Evolutionary conservation across 1,284 basidiomycete species (phyloP).

Genomic region (Boletus smithii): DNA sequence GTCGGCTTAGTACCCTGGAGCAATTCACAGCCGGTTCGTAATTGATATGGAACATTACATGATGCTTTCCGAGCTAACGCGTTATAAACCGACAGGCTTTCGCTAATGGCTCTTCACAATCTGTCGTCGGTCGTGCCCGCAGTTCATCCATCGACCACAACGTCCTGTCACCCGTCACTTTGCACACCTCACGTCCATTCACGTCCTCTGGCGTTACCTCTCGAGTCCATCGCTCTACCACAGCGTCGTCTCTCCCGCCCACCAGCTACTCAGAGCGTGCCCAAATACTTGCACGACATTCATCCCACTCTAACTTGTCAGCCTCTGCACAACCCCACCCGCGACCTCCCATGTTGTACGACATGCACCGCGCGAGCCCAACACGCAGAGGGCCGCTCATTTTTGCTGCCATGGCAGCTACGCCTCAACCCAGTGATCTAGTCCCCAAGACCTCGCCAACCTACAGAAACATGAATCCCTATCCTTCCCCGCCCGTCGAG

Average conservation of each 20-base stretch:
- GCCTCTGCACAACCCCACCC: background rate
- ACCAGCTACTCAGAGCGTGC: constrained; percentile 23
- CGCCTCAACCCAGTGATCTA: background rate
- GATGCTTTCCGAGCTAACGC: constrained; percentile 14
- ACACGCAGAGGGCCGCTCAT: constrained; percentile 41
- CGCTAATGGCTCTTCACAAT: constrained; percentile 2
- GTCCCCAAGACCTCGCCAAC: too few species aligned
- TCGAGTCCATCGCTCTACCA: constrained; percentile 7
- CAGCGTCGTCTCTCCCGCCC: constrained; percentile 12
- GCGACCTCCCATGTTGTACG: constrained; percentile 20
- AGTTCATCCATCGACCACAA: constrained; percentile 1
- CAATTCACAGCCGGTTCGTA: constrained; percentile 22
- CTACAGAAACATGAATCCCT: constrained; percentile 8
- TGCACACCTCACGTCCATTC: constrained; percentile 10
- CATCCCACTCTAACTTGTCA: constrained; percentile 10
- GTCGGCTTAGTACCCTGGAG: constrained; percentile 1
- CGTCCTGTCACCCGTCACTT: background rate
- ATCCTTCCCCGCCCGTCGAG: constrained; percentile 33
- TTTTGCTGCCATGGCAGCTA: constrained; percentile 36
- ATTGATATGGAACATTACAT: constrained; percentile 8
- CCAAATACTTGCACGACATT: constrained; percentile 8
- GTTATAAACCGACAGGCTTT: constrained; percentile 23
- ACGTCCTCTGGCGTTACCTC: constrained; percentile 3
- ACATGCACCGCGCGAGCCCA: constrained; percentile 20
- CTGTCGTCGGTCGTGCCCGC: background rate